These are phyloP conservation scores for Rhizopogon vesiculosus DNA, from an alignment of 768 basidiomycete species.

Conservation along the genomic window DNA sequence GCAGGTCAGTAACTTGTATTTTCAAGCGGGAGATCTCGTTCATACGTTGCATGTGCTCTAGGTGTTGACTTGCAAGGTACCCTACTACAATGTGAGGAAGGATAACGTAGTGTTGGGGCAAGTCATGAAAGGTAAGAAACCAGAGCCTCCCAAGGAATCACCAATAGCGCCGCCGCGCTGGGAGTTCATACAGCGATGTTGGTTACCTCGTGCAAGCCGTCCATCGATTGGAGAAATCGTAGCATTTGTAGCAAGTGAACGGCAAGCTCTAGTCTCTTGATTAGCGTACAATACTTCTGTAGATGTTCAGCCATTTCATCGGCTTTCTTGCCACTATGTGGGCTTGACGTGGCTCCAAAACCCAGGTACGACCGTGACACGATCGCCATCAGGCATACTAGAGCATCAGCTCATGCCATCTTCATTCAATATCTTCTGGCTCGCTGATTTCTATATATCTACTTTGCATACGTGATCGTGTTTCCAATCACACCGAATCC, in stretches of 20 bases:
- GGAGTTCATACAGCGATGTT: conserved; percentile 6
- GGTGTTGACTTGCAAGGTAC: conserved; percentile 1
- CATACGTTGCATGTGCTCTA: not conserved
- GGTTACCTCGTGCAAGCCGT: conserved; percentile 11
- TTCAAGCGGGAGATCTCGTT: conserved; percentile 21
- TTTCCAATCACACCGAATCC: conserved; percentile 9
- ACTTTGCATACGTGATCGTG: conserved; percentile 13
- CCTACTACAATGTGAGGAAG: not conserved
- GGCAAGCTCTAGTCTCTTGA: no score
- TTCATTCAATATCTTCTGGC: no score
- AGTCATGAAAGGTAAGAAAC: not conserved
- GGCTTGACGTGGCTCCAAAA: no score
- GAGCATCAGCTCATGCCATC: no score
- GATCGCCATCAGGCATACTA: no score
- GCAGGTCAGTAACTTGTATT: conserved; percentile 6
- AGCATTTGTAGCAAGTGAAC: no score
- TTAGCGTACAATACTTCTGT: not conserved
- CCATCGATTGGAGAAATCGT: no score
- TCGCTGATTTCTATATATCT: no score
- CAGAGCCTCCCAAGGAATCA: not conserved
- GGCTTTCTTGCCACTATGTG: no score
- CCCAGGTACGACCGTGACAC: no score
- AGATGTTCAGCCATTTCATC: no score
- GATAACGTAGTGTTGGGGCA: conserved; percentile 1
- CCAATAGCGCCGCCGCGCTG: not conserved